phyloP scores from a whole-genome alignment of 495 filamentous ascomycete species.

The Annulohypoxylon nitens region DNA sequence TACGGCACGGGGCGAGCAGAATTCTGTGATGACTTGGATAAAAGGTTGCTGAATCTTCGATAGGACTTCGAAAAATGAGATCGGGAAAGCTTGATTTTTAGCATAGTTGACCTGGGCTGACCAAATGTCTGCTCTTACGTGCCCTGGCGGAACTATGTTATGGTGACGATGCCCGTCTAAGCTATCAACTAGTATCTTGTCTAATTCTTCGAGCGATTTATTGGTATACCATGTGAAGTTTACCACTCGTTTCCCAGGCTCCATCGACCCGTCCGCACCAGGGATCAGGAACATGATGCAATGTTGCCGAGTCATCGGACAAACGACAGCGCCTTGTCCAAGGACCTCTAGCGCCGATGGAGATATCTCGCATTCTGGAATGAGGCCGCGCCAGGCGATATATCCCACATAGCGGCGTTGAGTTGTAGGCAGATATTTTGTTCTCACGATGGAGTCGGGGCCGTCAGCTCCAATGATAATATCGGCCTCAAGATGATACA shows the following conservation, averaged over 20 bases:
- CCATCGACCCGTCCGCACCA: constrained; percentile 57
- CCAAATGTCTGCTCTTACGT: too few species aligned
- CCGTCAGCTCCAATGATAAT: constrained; percentile 49
- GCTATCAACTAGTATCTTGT: too few species aligned
- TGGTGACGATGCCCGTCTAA: too few species aligned
- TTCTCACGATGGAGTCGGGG: constrained; percentile 39
- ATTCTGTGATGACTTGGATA: too few species aligned
- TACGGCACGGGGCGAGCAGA: too few species aligned
- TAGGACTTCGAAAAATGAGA: too few species aligned
- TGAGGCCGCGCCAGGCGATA: constrained; percentile 61
- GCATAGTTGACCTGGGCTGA: too few species aligned
- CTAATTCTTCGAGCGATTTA: constrained; percentile 40
- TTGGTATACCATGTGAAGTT: constrained; percentile 69
- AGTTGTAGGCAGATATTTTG: constrained; percentile 29
- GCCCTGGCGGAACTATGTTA: too few species aligned
- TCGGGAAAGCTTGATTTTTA: too few species aligned
- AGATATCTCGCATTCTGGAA: constrained; percentile 54
- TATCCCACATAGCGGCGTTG: constrained; percentile 62
- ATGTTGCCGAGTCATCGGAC: constrained; percentile 17
- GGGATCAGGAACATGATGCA: constrained; percentile 61
- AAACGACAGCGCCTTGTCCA: constrained; percentile 7
- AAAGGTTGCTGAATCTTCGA: too few species aligned
- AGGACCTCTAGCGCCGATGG: constrained; percentile 46
- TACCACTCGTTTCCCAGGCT: constrained; percentile 58
- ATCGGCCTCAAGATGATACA: constrained; percentile 27